Evolutionary conservation across 345 rosid species (phyloP).

Genomic region (Pistacia vera): DNA sequence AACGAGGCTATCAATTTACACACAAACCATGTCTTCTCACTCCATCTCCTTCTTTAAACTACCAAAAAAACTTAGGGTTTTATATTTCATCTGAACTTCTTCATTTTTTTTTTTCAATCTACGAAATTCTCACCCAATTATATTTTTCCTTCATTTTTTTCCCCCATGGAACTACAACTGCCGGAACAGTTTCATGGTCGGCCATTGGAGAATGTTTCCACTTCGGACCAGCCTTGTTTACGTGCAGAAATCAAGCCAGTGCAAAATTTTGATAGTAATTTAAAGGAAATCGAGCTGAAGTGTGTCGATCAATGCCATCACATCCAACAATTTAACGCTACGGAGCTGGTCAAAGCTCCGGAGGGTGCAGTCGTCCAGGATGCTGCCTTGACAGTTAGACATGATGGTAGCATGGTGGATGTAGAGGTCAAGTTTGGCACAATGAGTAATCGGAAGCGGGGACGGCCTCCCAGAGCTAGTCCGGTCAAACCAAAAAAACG

Average conservation of each 20-base stretch:
- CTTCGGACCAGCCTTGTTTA: constrained; percentile 24
- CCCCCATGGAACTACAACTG: constrained; percentile 33
- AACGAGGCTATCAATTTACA: not conserved
- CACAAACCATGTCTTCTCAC: constrained; percentile 41
- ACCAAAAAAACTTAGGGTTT: constrained; percentile 59
- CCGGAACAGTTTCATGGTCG: constrained; percentile 30
- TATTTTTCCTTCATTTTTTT: constrained; percentile 1
- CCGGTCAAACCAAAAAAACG: constrained; percentile 21
- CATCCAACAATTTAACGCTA: constrained; percentile 41
- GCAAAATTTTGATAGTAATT: constrained; percentile 8
- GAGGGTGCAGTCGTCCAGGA: constrained; percentile 7
- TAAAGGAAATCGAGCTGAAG: constrained; percentile 39
- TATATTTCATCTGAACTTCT: not conserved
- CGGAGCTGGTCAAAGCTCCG: constrained; percentile 41
- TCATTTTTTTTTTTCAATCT: constrained; percentile 8
- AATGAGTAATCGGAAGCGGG: constrained; percentile 59
- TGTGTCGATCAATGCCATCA: constrained; percentile 60
- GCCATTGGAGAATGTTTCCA: constrained; percentile 23
- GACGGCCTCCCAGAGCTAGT: constrained; percentile 64
- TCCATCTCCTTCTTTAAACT: constrained; percentile 35
- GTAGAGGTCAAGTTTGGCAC: constrained; percentile 33
- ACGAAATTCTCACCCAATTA: not conserved
- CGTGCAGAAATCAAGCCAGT: constrained; percentile 10
- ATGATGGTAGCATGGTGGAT: constrained; percentile 15
- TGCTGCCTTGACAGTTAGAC: constrained; percentile 16